Base-by-base conservation (phyloP, 208 protist genomes). In the Trypanosoma lewisi region DNA sequence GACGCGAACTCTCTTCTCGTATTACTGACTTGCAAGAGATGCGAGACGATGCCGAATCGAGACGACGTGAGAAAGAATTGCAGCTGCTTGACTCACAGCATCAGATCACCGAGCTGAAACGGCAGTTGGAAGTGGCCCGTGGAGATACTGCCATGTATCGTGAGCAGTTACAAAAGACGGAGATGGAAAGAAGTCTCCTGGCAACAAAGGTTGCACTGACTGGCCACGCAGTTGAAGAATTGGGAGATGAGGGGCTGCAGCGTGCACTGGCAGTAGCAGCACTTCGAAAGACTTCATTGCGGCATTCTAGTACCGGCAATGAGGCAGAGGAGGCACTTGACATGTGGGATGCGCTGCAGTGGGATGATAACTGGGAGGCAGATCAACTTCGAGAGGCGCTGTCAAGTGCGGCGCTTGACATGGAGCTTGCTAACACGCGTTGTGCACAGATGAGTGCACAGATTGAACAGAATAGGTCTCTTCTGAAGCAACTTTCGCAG, bases 321-420 rank as follows among this genome's bases (percentile, higher is more conserved):
- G 70, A 77, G 16, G 67, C 62, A 3, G 62, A 53, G 17, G 50
- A 74, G 14, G 73, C 83, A 34, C 59, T 93, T 16, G 80, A 86
- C 53, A 63, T 92, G 14, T 92, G 80, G 65, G 85, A 93, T 21
- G 75, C 77, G 0, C 73, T 93, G 12, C 34, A 70, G 7, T 95
- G 89, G 86, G 84, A 95, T 62, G 82, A 79, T 1, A 53, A 70
- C 23, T 93, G 86, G 85, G 89, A 95, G 75, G 65, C 68, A 50
- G 74, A 74, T 11, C 70, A 93, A 59, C 48, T 95, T 66, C 86
- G 86, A 7, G 89, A 95, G 76, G 81, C 82, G 1, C 63, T 95
- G n/a, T 68, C 86, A 23, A 80, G 82, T 1, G 83, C 89, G 5
- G 82, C 78, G n/a, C 77, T 92, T 28, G 89, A 95, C 50, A 74